Evolutionary conservation across 1,139 yeast species (phyloP).

Genomic region (Sugiyamaella pinicola): DNA sequence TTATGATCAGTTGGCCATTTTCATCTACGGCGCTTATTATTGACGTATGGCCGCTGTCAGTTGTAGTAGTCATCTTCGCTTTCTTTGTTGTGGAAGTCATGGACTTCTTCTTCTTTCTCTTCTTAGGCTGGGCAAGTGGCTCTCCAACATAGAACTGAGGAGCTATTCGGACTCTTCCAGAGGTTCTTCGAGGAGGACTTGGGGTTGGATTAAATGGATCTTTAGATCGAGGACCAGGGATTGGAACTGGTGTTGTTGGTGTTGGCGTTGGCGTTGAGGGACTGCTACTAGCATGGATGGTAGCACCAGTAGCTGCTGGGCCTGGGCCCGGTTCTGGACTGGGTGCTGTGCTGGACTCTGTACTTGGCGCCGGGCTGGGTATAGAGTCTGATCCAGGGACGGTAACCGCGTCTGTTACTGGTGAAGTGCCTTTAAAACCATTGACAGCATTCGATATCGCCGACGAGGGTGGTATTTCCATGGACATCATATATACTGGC

Average conservation of each 20-base stretch:
- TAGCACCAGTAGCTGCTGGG: not conserved
- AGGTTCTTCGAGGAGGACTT: conserved; percentile 25
- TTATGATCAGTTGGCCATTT: conserved; percentile 8
- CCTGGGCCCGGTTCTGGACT: not conserved
- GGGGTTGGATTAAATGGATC: conserved; percentile 18
- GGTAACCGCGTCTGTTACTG: not conserved
- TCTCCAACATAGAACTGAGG: conserved; percentile 32
- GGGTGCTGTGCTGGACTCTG: not conserved
- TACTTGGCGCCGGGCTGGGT: conserved; percentile 7
- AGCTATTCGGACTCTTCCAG: conserved; percentile 30
- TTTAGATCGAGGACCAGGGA: conserved; percentile 13
- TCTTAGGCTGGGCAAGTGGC: conserved; percentile 26
- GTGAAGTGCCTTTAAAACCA: not conserved
- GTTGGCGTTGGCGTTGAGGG: not conserved
- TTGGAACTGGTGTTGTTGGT: not conserved
- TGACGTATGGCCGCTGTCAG: not conserved
- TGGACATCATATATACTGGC: conserved; percentile 3
- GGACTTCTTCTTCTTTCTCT: conserved; percentile 20
- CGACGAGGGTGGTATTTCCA: conserved; percentile 8
- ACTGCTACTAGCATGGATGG: not conserved
- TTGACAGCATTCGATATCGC: not conserved
- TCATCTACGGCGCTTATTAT: conserved; percentile 1
- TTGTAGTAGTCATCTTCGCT: not conserved
- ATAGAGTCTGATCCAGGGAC: conserved; percentile 3
- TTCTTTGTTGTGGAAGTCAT: not conserved